Base-by-base conservation (phyloP, 2,329 filamentous ascomycete genomes). In the Fusarium ambrosium region DNA sequence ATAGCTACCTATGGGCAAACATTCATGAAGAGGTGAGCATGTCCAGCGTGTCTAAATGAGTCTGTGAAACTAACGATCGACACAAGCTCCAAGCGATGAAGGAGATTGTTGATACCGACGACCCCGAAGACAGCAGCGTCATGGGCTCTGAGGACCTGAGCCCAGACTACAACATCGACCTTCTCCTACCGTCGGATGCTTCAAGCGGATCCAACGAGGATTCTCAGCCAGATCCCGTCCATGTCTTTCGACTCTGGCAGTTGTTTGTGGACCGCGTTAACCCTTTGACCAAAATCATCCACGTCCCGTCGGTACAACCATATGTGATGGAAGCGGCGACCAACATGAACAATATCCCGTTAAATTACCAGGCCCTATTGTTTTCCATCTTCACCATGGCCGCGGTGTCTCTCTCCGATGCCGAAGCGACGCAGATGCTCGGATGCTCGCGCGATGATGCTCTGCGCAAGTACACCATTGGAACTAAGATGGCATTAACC, bases 181-280 rank as follows among this genome's bases (percentile, higher is more conserved):
- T 91, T 7, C 71, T 91, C 13, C 82, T 90, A 60, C 76, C 80
- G 6, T 83, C 84, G 36, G 85, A 86, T 62, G 79, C 84, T 34
- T 81, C 83, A 1, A 79, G 81, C 7, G 78, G 81, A 27, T 85
- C 81, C 53, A 76, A 85, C 16, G 85, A 88, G 62, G 85, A 87
- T 16, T 83, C 93, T 79, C 91, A 93, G 75, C 93, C 94, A 0
- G 85, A 90, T 6, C 88, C 91, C 0, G 87, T 90, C 14, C 90
- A 94, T 37, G 89, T 93, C 29, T 91, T 94, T 77, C 87, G 88
- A 61, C 86, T 96, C 6, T 96, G 94, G 94, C 92, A 95, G 79
- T 85, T 90, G 10, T 95, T 92, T 74, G 84, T 95, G 7, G 91
- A 94, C 59, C 91, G 94, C 70, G 91, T 95, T 65, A 93, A 95